Evolutionary conservation across 2,329 filamentous ascomycete genomes (phyloP).

Genomic region (Aspergillus calidoustus): DNA sequence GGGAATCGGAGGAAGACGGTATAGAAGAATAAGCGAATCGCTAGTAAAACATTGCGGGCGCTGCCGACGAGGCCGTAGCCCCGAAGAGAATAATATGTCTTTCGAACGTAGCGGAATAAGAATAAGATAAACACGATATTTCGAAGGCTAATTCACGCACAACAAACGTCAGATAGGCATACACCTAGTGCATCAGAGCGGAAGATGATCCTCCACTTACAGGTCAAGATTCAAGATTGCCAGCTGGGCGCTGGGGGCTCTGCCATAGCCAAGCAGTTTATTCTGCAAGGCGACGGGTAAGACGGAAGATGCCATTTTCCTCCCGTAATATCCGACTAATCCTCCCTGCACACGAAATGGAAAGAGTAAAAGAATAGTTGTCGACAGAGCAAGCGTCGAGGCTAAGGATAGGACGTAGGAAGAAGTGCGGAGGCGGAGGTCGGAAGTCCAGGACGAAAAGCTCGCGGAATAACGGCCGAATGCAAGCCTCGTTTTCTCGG

Average conservation of each 20-base stretch:
- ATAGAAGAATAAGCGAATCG: slow-evolving; percentile 74
- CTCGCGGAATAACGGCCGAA: not conserved
- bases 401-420: not conserved
- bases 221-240: slow-evolving; percentile 47
- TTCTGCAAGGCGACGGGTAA: slow-evolving; percentile 50
- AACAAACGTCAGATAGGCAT: not conserved
- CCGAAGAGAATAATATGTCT: slow-evolving; percentile 79
- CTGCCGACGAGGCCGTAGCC: slow-evolving; percentile 87
- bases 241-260: slow-evolving; percentile 39
- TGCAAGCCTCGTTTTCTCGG: not conserved
- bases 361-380: not conserved
- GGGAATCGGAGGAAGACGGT: slow-evolving; percentile 84
- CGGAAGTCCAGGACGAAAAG: slow-evolving; percentile 18
- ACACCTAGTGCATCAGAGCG: not conserved
- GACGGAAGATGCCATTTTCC: slow-evolving; percentile 45
- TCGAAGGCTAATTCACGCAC: slow-evolving; percentile 62
- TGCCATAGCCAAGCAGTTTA: slow-evolving; percentile 46
- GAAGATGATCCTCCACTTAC: slow-evolving; percentile 37
- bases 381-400: slow-evolving; percentile 11
- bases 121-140: slow-evolving; percentile 91
- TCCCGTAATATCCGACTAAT: not conserved
- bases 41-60: slow-evolving; percentile 72
- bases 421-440: slow-evolving; percentile 16
- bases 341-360: not conserved
- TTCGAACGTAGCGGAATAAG: slow-evolving; percentile 79